Evolutionary conservation across 257 asterid species (phyloP), one percentile per base, ranked within the genome.

Genomic region (Nicotiana obtusifolia): DNA sequence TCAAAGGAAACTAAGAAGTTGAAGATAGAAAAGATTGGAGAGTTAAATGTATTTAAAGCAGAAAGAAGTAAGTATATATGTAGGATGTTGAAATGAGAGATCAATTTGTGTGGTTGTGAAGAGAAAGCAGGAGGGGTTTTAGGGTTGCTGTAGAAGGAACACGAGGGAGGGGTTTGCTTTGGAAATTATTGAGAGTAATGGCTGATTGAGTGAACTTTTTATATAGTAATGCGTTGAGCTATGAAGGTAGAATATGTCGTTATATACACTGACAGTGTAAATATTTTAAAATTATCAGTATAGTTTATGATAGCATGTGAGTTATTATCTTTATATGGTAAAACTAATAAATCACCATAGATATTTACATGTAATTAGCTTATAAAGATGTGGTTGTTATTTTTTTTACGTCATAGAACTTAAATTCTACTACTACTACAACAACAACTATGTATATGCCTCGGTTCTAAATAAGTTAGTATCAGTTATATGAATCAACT

Each of bases 181-280:
- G 54, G 82, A 86, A 89, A 84, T 87, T 86, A 86, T 86, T 87
- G 86, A 75, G 78, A 80, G 81, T 81, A 75, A 71, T 84, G 84
- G 83, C 6, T 57, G 82, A 69, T 76, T 61, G 47, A 77, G 88
- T 64, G 83, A 30, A 82, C 85, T n/a, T 4, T 14, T 64, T 28
- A 68, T 11, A 26, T 73, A 56, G 17, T 31, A 10, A 77, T 19
- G 10, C 52, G 14, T 28, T 19, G 65, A 53, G 47, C 4, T 77
- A 10, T 68, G 15, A 10, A 2, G 6, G 33, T 22, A 37, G 35
- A 6, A 20, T 44, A 1, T 22, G 5, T 71, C 10, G 0, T 37
- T 20, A 22, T 44, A 11, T 24, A 20, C 5, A 20, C 1, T 4
- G 3, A 0, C 1, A 13, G 0, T n/a, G 11, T 15, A 19, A n/a